A percentile compares a stretch with the other conserved stretches of the same genome.
These are phyloP conservation scores for Elasticomyces elasticus DNA, from an alignment of 495 filamentous ascomycete species.

Conservation along the genomic window DNA sequence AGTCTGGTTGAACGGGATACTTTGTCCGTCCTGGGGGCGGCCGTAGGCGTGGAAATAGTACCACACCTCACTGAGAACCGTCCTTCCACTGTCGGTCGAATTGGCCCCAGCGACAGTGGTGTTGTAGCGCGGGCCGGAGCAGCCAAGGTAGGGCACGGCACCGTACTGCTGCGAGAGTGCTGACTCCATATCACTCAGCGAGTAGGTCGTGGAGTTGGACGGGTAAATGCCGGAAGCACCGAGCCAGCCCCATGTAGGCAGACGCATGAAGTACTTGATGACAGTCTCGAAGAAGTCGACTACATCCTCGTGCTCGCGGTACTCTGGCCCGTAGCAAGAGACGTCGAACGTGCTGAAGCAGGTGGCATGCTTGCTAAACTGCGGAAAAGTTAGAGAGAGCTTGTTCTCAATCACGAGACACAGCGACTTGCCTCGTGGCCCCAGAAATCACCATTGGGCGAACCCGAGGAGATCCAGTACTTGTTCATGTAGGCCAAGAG, in stretches of 20 bases:
- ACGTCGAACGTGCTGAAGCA: conserved; percentile 44
- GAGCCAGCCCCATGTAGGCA: conserved; percentile 39
- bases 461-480: conserved; percentile 38
- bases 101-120: conserved; percentile 38
- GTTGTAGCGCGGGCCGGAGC: conserved; percentile 40
- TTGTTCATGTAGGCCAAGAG: conserved; percentile 43
- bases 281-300: conserved; percentile 38
- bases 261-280: conserved; percentile 33
- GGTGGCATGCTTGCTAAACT: conserved; percentile 46
- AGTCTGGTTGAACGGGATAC: conserved; percentile 34
- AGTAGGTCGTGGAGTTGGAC: conserved; percentile 29
- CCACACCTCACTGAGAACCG: conserved; percentile 40
- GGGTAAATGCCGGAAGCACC: conserved; percentile 19
- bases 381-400: too few species aligned
- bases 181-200: conserved; percentile 32
- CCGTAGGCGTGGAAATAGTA: conserved; percentile 42
- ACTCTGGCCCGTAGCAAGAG: conserved; percentile 40
- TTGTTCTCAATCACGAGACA: too few species aligned
- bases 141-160: conserved; percentile 39
- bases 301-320: conserved; percentile 37
- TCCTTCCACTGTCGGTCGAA: conserved; percentile 36
- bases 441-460: conserved; percentile 41
- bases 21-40: conserved; percentile 35
- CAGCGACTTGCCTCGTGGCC: too few species aligned
- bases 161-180: conserved; percentile 31